Evolutionary conservation across 208 protist species (phyloP).

Genomic region (Leishmania arabica): DNA sequence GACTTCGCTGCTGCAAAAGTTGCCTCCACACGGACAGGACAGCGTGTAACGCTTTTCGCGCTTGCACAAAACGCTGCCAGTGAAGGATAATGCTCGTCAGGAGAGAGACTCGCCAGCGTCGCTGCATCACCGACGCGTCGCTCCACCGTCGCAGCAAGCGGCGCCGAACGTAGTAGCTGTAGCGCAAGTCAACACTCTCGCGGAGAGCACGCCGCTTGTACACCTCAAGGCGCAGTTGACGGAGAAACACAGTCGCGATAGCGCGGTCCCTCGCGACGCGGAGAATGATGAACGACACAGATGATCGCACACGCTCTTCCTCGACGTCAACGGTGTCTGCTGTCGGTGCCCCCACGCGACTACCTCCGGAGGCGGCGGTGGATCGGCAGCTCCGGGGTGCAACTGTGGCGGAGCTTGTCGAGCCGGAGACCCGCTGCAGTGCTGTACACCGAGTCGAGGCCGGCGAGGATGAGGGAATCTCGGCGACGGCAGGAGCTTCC

Average conservation of each 20-base stretch:
- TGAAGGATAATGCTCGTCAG: constrained; percentile 15
- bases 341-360: background rate
- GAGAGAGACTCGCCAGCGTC: background rate
- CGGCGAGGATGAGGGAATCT: background rate
- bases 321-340: background rate
- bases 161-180: constrained; percentile 59
- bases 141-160: constrained; percentile 47
- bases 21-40: constrained; percentile 15
- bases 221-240: constrained; percentile 54
- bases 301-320: constrained; percentile 25
- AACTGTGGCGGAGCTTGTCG: background rate
- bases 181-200: constrained; percentile 57
- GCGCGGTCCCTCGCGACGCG: constrained; percentile 55
- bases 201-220: constrained; percentile 27
- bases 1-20: constrained; percentile 20
- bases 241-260: constrained; percentile 57
- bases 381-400: background rate
- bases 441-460: constrained; percentile 15
- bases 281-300: constrained; percentile 69
- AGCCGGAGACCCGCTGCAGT: constrained; percentile 23
- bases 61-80: constrained; percentile 31
- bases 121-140: background rate
- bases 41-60: background rate
- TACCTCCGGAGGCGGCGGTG: background rate
- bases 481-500: background rate